Evolutionary conservation across 2,329 filamentous ascomycete species (phyloP).

Genomic region (Talaromyces amestolkiae): DNA sequence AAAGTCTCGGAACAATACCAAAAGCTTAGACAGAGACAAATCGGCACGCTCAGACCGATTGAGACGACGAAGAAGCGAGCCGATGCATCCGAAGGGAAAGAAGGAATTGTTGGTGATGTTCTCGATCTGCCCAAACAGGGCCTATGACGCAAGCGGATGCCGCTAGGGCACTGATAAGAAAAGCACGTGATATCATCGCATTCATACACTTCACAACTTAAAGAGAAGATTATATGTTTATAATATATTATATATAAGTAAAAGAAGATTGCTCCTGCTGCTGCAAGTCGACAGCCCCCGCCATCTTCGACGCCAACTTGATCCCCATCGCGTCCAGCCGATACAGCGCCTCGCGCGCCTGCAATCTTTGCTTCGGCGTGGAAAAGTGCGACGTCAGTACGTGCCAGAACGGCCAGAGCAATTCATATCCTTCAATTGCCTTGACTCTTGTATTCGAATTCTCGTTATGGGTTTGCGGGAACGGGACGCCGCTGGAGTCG

Average conservation of each 20-base stretch:
- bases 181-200: constrained; percentile 4
- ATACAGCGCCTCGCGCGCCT: constrained; percentile 29
- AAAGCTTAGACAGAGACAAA: neutral
- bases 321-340: constrained; percentile 35
- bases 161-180: neutral
- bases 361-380: constrained; percentile 29
- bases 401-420: constrained; percentile 42
- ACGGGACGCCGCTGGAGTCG: constrained; percentile 31
- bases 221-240: neutral
- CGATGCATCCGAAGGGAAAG: neutral
- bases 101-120: too few relatives aligned
- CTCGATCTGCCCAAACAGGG: neutral
- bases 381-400: constrained; percentile 34
- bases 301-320: constrained; percentile 34
- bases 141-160: constrained; percentile 5
- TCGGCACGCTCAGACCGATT: neutral
- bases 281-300: constrained; percentile 17
- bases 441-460: constrained; percentile 24
- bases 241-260: neutral
- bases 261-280: neutral
- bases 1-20: neutral
- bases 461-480: neutral
- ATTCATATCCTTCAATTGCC: constrained; percentile 32
- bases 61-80: neutral
- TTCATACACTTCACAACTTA: neutral